Percentiles rank a stretch among this genome's conserved stretches.
Evolutionary conservation across 768 basidiomycete species (phyloP).

Genomic region (Rhodotorula kratochvilovae): DNA sequence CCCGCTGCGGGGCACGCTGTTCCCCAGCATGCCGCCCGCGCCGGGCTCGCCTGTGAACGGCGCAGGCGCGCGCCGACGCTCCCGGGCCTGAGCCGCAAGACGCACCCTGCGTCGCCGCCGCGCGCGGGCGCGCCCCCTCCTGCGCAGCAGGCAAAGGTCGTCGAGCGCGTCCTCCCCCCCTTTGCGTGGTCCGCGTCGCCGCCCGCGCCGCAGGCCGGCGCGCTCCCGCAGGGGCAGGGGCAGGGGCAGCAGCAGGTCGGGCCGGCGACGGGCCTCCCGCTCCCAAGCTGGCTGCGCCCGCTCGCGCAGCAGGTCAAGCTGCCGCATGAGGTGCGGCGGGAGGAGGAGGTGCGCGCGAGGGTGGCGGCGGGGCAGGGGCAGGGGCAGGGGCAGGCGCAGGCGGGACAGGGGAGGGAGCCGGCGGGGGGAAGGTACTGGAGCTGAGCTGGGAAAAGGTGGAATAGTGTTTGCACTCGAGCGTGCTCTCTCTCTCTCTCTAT

Average conservation of each 20-base stretch:
- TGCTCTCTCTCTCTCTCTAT: too few relatives aligned
- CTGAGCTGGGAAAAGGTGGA: too few relatives aligned
- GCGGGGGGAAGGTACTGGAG: too few relatives aligned
- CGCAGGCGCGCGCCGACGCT: not conserved
- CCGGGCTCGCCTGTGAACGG: not conserved
- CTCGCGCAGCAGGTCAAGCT: not conserved
- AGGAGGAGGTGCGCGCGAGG: not conserved
- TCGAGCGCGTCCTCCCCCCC: not conserved
- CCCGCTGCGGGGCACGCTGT: not conserved
- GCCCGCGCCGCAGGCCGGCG: not conserved
- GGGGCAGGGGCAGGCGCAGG: not conserved
- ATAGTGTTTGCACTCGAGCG: too few relatives aligned
- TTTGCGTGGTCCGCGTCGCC: not conserved
- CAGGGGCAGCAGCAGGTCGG: not conserved
- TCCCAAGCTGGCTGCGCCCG: conserved; percentile 14
- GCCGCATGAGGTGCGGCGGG: not conserved
- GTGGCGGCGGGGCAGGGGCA: too few relatives aligned
- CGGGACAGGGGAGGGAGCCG: not conserved
- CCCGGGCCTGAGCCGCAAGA: not conserved
- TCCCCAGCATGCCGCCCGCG: not conserved
- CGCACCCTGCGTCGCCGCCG: not conserved
- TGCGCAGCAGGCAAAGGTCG: too few relatives aligned
- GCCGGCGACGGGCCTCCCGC: conserved; percentile 9
- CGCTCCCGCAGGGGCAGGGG: not conserved
- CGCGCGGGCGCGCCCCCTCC: too few relatives aligned